Percentiles rank a stretch among this genome's conserved stretches.
phyloP scores from a whole-genome alignment of 225 moss, liverwort and hornwort species.

The Asterella californica region DNA sequence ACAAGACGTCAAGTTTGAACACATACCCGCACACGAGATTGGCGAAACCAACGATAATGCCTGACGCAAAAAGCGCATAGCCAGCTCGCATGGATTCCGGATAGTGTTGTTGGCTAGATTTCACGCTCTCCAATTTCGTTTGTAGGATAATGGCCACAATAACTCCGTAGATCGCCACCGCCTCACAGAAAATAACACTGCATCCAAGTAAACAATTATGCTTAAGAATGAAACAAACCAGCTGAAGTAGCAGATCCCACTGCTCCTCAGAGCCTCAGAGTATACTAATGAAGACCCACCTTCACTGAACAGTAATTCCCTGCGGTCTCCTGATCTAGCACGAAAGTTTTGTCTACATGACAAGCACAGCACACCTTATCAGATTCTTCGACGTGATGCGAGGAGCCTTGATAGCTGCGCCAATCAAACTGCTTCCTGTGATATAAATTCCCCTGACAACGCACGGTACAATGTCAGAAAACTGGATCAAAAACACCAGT shows the following conservation, averaged over 20 bases:
- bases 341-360: not conserved
- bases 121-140: conserved; percentile 82
- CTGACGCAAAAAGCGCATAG: conserved; percentile 88
- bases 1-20: not conserved
- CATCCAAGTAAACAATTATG: not conserved
- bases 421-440: conserved; percentile 97
- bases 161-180: conserved; percentile 98
- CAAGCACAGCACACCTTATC: conserved; percentile 56
- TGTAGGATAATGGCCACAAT: conserved; percentile 99
- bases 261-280: not conserved
- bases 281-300: not conserved
- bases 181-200: conserved; percentile 99
- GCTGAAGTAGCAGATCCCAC: not conserved
- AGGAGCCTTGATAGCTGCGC: conserved; percentile 96
- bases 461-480: not conserved
- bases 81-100: conserved; percentile 97
- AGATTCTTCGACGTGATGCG: conserved; percentile 97
- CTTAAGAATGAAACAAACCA: not conserved
- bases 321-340: not conserved
- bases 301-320: not conserved
- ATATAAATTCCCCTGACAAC: conserved; percentile 89
- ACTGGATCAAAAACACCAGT: not conserved
- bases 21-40: conserved; percentile 90
- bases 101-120: conserved; percentile 57
- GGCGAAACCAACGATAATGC: conserved; percentile 93